Base-by-base conservation (phyloP, 192 early-diverging fungal genomes). In the Umbelopsis sp. region DNA sequence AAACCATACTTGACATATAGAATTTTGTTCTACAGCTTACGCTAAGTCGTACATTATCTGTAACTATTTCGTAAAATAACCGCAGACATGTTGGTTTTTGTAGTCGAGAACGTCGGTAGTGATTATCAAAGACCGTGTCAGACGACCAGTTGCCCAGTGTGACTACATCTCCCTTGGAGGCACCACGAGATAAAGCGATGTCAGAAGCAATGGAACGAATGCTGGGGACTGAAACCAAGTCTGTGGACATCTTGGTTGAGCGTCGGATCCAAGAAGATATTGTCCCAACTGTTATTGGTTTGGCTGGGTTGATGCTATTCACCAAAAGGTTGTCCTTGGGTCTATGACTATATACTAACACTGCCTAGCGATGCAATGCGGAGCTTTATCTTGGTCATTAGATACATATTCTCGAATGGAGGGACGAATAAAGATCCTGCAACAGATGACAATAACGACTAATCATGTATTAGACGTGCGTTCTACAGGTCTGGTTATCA, bases 111-210 rank as follows among this genome's bases (percentile, higher is more conserved):
- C 69, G 10, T 7, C 53, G 69, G n/a, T 59, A 70, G 1, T 53
- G 69, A 5, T 45, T 8, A 43, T 70, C 51, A 22, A 70, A 70
- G 1, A 53, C 54, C 0, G 38, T 0, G 12, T 51, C 52, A 1
- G 21, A 17, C 0, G 69, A 24, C 69, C 69, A 70, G 16, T 70
- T 70, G 16, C 69, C 69, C 0, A 70, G 12, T 9, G 52, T 70
- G 8, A 56, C 36, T 0, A 70, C 43, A 31, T 70, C 69, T 0
- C 56, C 52, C 24, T 56, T 44, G 7, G 52, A n/a, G 69, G 34
- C 4, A 56, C 47, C 47, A 4, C 1, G 29, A 51, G 16, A 31
- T 25, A 21, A 26, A 36, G 24, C 52, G 24, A 31, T 51, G 26
- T 4, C 69, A 8, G 14, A 70, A 6, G 47, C 47, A 1, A 49